Conservation (phyloP, 805 yeast genomes). For the Citeromyces nyonsensis region DNA sequence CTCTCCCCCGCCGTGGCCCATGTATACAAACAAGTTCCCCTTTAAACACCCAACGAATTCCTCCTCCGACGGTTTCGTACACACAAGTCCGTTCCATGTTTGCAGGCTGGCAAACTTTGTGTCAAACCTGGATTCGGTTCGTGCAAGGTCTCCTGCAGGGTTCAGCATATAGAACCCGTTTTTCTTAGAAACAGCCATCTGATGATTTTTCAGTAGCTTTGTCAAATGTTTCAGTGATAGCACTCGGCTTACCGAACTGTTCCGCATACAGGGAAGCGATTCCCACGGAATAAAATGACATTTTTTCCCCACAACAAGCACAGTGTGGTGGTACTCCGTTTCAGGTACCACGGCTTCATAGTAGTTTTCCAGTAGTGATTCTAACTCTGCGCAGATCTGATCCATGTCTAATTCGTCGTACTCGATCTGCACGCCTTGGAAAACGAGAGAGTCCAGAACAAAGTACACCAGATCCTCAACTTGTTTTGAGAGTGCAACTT, state of each 20-base stretch:
- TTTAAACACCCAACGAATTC: slow-evolving; percentile 27
- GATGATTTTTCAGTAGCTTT: slow-evolving; percentile 14
- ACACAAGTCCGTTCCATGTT: slow-evolving; percentile 38
- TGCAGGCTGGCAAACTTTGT: slow-evolving; percentile 18
- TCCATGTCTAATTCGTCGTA: slow-evolving; percentile 54
- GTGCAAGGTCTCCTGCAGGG: slow-evolving; percentile 63
- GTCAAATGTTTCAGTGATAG: slow-evolving; percentile 43
- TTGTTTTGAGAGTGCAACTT: slow-evolving; percentile 11
- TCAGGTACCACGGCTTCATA: too few species aligned
- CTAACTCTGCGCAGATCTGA: slow-evolving; percentile 33
- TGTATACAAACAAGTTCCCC: slow-evolving; percentile 44
- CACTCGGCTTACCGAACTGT: slow-evolving; percentile 51
- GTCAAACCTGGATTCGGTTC: slow-evolving; percentile 48
- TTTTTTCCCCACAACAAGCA: slow-evolving; percentile 51
- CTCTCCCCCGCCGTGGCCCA: slow-evolving; percentile 98
- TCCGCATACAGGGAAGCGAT: slow-evolving; percentile 39
- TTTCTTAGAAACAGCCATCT: slow-evolving; percentile 3
- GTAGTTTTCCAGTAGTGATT: slow-evolving; percentile 21
- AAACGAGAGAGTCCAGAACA: slow-evolving; percentile 40
- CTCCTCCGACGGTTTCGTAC: slow-evolving; percentile 40
- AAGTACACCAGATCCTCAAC: slow-evolving; percentile 53
- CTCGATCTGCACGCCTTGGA: slow-evolving; percentile 49
- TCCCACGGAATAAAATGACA: slow-evolving; percentile 89
- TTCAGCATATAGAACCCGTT: slow-evolving; percentile 56
- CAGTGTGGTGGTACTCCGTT: slow-evolving; percentile 30